These are phyloP conservation scores for Puccinia triticina DNA, from an alignment of 1,284 basidiomycete genomes.

Conservation along the genomic window DNA sequence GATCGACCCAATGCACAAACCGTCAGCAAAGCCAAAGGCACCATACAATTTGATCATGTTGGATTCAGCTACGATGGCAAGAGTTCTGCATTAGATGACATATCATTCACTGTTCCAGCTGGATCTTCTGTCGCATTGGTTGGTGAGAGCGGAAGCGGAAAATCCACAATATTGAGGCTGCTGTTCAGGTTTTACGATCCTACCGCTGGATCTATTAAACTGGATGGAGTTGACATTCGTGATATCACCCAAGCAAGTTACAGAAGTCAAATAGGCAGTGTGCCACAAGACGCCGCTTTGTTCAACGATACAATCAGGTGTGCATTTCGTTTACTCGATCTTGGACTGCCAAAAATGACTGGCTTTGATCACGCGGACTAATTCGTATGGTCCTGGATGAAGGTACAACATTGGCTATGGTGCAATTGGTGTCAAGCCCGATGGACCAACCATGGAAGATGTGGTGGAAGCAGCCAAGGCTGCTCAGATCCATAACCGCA, in stretches of 20 bases:
- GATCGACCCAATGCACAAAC: conserved; percentile 76
- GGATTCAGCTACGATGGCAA: conserved; percentile 70
- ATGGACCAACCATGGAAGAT: conserved; percentile 70
- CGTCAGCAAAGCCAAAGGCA: conserved; percentile 72
- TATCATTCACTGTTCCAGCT: conserved; percentile 81
- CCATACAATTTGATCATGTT: conserved; percentile 72
- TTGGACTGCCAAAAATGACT: not conserved
- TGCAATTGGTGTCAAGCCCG: conserved; percentile 63
- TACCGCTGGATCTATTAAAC: conserved; percentile 67
- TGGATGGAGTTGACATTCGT: conserved; percentile 82
- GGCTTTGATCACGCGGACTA: not conserved
- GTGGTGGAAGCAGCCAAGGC: conserved; percentile 73
- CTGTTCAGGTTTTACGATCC: conserved; percentile 89
- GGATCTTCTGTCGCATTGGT: conserved; percentile 79
- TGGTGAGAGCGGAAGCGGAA: conserved; percentile 63
- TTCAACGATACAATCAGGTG: conserved; percentile 75
- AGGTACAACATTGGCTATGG: conserved; percentile 54
- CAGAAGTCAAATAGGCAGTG: conserved; percentile 76
- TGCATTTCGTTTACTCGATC: conserved; percentile 58
- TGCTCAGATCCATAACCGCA: conserved; percentile 78
- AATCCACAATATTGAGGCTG: conserved; percentile 72
- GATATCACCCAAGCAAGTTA: conserved; percentile 78
- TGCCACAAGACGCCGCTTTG: conserved; percentile 78
- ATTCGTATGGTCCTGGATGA: not conserved
- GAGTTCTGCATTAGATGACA: conserved; percentile 71